phyloP scores from a whole-genome alignment of 257 asterid species.

The Solanum pimpinellifolium region DNA sequence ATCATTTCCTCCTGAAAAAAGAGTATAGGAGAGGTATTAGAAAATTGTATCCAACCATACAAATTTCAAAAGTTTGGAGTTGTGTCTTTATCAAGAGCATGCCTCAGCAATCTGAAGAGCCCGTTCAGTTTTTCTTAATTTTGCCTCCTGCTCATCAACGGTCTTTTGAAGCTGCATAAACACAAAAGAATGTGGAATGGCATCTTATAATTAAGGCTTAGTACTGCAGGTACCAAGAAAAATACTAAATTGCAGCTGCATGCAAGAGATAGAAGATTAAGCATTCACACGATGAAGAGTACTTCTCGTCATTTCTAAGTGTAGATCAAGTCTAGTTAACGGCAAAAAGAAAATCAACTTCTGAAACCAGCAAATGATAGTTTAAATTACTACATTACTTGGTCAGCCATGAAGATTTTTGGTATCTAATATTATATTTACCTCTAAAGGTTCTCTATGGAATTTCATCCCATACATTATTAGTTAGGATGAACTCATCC shows the following conservation, averaged over 20 bases:
- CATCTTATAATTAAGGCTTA: background rate
- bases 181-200: background rate
- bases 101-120: constrained; percentile 96
- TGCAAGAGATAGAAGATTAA: background rate
- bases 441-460: background rate
- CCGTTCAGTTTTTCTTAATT: constrained; percentile 76
- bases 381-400: background rate
- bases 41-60: background rate
- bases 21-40: background rate
- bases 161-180: constrained; percentile 57
- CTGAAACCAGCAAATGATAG: background rate
- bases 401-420: background rate
- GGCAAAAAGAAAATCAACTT: background rate
- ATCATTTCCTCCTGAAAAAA: constrained; percentile 69
- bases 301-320: background rate
- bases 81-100: constrained; percentile 1
- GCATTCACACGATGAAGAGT: background rate
- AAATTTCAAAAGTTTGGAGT: background rate
- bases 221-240: background rate
- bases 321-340: background rate
- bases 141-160: constrained; percentile 54
- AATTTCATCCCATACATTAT: background rate
- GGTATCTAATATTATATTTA: background rate
- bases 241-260: background rate
- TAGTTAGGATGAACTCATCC: background rate